Conservation (phyloP, 768 basidiomycete genomes). For the Galerina marginata region DNA sequence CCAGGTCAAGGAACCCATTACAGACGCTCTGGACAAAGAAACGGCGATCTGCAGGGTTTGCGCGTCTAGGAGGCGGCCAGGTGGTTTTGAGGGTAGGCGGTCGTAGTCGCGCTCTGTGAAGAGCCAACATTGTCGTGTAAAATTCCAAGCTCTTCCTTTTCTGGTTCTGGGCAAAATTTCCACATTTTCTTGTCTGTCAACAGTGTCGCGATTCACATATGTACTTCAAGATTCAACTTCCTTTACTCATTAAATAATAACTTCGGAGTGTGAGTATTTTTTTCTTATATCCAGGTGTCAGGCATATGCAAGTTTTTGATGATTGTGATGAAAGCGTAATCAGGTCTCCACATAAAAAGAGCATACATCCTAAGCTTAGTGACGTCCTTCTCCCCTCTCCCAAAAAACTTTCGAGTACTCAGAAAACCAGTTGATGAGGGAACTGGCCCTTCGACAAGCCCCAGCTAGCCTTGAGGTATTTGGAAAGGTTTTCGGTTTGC, state of each 20-base stretch:
- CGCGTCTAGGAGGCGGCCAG: slow-evolving; percentile 17
- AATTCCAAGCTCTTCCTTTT: too few relatives aligned
- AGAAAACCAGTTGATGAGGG: slow-evolving; percentile 95
- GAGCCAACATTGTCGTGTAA: slow-evolving; percentile 34
- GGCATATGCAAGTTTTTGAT: slow-evolving; percentile 8
- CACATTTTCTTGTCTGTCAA: too few relatives aligned
- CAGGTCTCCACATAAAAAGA: slow-evolving; percentile 2
- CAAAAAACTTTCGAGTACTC: slow-evolving; percentile 40
- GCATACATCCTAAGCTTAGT: slow-evolving; percentile 14
- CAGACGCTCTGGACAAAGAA: slow-evolving; percentile 50
- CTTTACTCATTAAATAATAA: too few relatives aligned
- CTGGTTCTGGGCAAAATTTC: too few relatives aligned
- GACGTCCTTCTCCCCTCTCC: not conserved
- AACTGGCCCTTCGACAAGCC: slow-evolving; percentile 96
- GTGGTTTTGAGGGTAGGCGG: slow-evolving; percentile 20
- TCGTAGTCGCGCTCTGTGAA: slow-evolving; percentile 35
- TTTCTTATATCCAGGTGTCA: not conserved
- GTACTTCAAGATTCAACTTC: too few relatives aligned
- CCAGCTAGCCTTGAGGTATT: slow-evolving; percentile 93
- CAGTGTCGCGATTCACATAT: too few relatives aligned
- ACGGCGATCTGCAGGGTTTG: slow-evolving; percentile 25
- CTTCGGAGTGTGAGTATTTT: too few relatives aligned
- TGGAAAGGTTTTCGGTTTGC: slow-evolving; percentile 88
- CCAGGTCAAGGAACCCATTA: slow-evolving; percentile 78
- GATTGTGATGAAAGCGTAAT: not conserved